Evolutionary conservation across 495 filamentous ascomycete species (phyloP).

Genomic region (Penicillium maclennaniae): DNA sequence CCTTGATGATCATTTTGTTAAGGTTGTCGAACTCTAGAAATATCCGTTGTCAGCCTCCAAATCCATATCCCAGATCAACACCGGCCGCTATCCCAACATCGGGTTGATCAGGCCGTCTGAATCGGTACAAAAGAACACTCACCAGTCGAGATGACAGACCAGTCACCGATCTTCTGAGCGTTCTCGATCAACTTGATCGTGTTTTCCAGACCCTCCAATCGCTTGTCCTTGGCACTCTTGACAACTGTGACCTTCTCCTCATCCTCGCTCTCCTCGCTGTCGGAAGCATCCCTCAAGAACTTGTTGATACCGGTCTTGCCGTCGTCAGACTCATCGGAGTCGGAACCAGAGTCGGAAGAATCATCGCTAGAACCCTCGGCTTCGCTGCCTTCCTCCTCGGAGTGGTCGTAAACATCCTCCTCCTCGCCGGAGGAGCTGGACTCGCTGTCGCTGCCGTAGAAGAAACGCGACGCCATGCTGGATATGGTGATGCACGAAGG

Average conservation of each 20-base stretch:
- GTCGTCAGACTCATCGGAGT: constrained; percentile 58
- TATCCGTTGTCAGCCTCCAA: constrained; percentile 18
- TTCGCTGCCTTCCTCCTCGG: constrained; percentile 64
- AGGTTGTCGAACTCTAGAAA: constrained; percentile 90
- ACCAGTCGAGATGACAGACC: constrained; percentile 89
- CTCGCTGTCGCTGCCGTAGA: constrained; percentile 88
- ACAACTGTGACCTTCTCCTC: constrained; percentile 78
- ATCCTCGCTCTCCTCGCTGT: constrained; percentile 79
- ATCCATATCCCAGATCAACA: background rate
- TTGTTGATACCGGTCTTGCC: constrained; percentile 63
- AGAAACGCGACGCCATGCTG: constrained; percentile 78
- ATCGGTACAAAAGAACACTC: constrained; percentile 30
- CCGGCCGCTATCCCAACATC: background rate
- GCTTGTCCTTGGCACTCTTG: constrained; percentile 97
- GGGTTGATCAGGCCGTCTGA: background rate
- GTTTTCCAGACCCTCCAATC: constrained; percentile 86
- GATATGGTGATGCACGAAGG: constrained; percentile 21
- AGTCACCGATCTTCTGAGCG: constrained; percentile 94
- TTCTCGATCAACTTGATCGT: constrained; percentile 90
- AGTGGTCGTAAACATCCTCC: constrained; percentile 81
- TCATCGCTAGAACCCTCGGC: constrained; percentile 68
- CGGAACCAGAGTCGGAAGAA: constrained; percentile 8
- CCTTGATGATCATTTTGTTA: constrained; percentile 81
- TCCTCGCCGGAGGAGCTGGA: constrained; percentile 75
- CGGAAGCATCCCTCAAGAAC: constrained; percentile 76